Evolutionary conservation across 2,329 filamentous ascomycete genomes (phyloP).

Genomic region (Domatiomyces globalis): DNA sequence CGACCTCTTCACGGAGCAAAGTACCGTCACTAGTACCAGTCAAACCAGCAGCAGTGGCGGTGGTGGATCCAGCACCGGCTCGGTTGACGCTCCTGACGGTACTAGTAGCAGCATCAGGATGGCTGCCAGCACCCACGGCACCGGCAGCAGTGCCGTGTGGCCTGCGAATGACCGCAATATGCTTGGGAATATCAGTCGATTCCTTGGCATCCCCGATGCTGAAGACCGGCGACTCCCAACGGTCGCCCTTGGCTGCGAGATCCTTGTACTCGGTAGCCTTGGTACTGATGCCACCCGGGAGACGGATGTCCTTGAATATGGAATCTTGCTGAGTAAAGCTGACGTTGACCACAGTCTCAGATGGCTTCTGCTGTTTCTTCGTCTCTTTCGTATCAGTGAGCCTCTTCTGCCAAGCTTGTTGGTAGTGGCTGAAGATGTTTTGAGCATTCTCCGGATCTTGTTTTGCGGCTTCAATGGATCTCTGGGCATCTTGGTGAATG

Average conservation of each 20-base stretch:
- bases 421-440: slow-evolving; percentile 80
- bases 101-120: not conserved
- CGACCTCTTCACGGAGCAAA: not conserved
- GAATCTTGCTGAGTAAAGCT: slow-evolving; percentile 79
- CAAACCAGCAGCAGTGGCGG: not conserved
- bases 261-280: slow-evolving; percentile 93
- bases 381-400: slow-evolving; percentile 57
- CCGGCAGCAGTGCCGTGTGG: slow-evolving; percentile 31
- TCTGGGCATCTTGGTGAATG: slow-evolving; percentile 71
- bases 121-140: not conserved
- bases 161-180: slow-evolving; percentile 44
- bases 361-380: slow-evolving; percentile 48
- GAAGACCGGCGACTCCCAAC: slow-evolving; percentile 92
- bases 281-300: slow-evolving; percentile 77
- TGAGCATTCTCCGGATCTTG: slow-evolving; percentile 57
- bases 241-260: slow-evolving; percentile 71
- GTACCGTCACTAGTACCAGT: not conserved
- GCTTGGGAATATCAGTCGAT: slow-evolving; percentile 54
- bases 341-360: slow-evolving; percentile 64
- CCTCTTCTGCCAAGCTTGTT: slow-evolving; percentile 58
- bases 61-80: not conserved
- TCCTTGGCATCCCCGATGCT: slow-evolving; percentile 64
- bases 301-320: slow-evolving; percentile 74
- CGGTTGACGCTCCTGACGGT: not conserved
- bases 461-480: slow-evolving; percentile 50